Percentiles rank a stretch among this genome's conserved stretches.
Evolutionary conservation across 1,284 basidiomycete genomes (phyloP).

Genomic region (Melampsora americana): DNA sequence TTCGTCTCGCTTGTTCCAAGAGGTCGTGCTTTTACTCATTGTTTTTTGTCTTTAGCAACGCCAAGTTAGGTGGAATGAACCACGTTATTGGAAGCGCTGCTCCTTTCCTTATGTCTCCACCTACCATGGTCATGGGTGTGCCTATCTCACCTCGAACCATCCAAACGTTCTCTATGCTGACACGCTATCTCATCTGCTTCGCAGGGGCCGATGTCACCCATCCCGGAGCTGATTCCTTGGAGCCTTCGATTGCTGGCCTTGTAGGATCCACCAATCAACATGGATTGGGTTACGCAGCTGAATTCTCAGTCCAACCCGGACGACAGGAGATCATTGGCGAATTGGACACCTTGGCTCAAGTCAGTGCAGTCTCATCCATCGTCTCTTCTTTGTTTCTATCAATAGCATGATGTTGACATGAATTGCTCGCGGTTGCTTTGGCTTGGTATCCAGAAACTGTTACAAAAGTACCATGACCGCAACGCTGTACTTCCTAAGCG

Average conservation of each 20-base stretch:
- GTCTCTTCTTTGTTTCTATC: neutral
- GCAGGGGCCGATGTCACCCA: conserved; percentile 43
- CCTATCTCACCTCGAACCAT: neutral
- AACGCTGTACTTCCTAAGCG: conserved; percentile 53
- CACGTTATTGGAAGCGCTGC: conserved; percentile 11
- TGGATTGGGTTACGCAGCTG: conserved; percentile 53
- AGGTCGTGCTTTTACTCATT: neutral
- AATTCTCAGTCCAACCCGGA: conserved; percentile 57
- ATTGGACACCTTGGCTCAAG: conserved; percentile 49
- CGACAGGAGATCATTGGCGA: conserved; percentile 54
- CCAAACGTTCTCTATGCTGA: neutral
- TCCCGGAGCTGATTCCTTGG: conserved; percentile 46
- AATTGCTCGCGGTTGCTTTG: neutral
- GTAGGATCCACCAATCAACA: conserved; percentile 55
- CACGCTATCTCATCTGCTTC: neutral
- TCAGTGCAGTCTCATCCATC: conserved; percentile 43
- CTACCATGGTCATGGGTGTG: conserved; percentile 42
- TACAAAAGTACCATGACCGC: conserved; percentile 51
- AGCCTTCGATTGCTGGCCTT: conserved; percentile 58
- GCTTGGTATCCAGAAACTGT: conserved; percentile 46
- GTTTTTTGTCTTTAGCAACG: conserved; percentile 20
- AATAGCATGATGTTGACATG: neutral
- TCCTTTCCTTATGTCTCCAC: conserved; percentile 20
- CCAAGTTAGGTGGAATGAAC: conserved; percentile 42
- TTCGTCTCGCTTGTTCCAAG: neutral